Conservation (phyloP, 768 basidiomycete species). For the Boletus rufocinnamomeus region DNA sequence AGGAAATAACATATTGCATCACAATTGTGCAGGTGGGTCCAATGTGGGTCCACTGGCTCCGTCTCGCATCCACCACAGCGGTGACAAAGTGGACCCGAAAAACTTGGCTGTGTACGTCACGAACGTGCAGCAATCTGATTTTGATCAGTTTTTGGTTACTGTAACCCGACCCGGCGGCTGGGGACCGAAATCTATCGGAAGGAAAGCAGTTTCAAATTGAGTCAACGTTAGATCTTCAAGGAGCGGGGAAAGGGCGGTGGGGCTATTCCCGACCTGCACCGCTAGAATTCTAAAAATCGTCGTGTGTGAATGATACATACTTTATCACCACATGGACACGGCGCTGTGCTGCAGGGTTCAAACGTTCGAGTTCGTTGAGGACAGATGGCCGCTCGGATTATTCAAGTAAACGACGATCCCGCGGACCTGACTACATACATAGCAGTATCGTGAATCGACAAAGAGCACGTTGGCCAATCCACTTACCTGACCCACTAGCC, state of each 20-base stretch:
- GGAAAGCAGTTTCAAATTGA: background rate
- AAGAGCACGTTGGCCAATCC: no score
- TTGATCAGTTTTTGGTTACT: background rate
- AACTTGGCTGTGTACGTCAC: background rate
- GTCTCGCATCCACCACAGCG: background rate
- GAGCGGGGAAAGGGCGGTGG: background rate
- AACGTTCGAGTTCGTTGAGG: background rate
- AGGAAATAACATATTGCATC: background rate
- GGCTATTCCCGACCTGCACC: background rate
- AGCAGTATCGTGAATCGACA: background rate
- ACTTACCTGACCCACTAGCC: background rate
- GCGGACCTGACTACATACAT: no score
- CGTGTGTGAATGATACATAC: background rate
- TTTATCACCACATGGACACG: no score
- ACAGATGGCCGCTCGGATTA: background rate
- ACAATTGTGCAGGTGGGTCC: background rate
- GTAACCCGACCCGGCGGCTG: background rate
- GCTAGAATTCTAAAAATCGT: background rate
- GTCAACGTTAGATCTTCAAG: background rate
- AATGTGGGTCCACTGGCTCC: background rate
- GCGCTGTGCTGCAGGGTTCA: background rate
- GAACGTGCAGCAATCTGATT: background rate
- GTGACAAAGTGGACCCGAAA: background rate
- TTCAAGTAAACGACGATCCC: background rate
- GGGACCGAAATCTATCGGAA: background rate